Evolutionary conservation across 768 basidiomycete species (phyloP).

Genomic region (Boletus edulis): DNA sequence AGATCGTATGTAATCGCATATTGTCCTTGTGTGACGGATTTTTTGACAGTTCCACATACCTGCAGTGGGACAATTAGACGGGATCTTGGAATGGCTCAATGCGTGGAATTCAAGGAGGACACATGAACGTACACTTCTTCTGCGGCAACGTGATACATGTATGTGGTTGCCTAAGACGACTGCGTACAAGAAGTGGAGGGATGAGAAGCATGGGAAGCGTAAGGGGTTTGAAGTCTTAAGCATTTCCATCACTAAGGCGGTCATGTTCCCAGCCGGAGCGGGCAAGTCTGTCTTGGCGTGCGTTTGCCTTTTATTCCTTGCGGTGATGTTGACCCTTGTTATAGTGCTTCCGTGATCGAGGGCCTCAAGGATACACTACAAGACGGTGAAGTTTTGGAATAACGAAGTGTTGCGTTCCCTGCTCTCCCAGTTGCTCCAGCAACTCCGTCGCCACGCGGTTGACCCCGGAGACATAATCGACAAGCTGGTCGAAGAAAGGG

Average conservation of each 20-base stretch:
- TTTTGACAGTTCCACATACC: not conserved
- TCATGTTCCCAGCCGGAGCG: constrained; percentile 4
- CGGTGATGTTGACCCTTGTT: not conserved
- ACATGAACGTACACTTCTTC: not conserved
- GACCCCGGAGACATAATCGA: not conserved
- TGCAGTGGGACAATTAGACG: not conserved
- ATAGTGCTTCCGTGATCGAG: constrained; percentile 15
- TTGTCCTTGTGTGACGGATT: not conserved
- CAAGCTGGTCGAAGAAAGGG: not conserved
- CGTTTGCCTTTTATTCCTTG: not conserved
- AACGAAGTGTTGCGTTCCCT: constrained; percentile 15
- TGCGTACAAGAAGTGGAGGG: constrained; percentile 4
- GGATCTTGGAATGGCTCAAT: not conserved
- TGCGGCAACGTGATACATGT: constrained; percentile 9
- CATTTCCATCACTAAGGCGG: not conserved
- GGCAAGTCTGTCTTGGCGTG: constrained; percentile 18
- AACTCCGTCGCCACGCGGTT: not conserved
- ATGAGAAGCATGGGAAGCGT: constrained; percentile 10
- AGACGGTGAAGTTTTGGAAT: not conserved
- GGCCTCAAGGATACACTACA: not conserved
- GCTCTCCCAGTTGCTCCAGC: constrained; percentile 6
- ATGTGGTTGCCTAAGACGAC: constrained; percentile 5
- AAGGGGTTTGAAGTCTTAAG: not conserved
- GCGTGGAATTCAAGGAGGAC: constrained; percentile 2
- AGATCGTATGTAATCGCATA: not conserved